phyloP scores from a whole-genome alignment of 192 early-diverging fungal genomes.

The Coemansia sp. region DNA sequence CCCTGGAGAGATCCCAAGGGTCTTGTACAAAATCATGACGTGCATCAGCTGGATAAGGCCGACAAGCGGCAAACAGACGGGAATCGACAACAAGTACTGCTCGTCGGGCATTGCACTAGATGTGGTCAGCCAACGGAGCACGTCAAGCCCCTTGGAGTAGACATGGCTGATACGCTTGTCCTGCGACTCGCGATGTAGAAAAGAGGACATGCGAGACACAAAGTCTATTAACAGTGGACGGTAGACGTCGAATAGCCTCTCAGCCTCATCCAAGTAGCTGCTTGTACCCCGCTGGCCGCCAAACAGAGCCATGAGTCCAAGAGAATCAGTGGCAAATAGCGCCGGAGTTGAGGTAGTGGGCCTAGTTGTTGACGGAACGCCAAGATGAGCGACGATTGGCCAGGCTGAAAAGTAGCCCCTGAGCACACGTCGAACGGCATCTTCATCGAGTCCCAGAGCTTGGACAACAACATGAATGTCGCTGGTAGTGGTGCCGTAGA shows the following conservation, averaged over 20 bases:
- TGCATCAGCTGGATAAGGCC: constrained; percentile 89
- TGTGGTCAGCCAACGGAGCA: constrained; percentile 79
- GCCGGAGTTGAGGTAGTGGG: too few species aligned
- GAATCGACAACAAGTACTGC: constrained; percentile 69
- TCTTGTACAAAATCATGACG: constrained; percentile 68
- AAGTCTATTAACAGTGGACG: constrained; percentile 69
- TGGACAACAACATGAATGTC: constrained; percentile 23
- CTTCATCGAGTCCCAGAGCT: constrained; percentile 9
- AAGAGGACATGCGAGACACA: constrained; percentile 71
- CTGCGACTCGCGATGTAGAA: constrained; percentile 61
- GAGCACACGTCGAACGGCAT: constrained; percentile 14
- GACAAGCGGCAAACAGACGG: constrained; percentile 80
- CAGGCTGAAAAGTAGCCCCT: constrained; percentile 28
- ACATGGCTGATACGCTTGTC: constrained; percentile 58
- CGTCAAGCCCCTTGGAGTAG: constrained; percentile 71
- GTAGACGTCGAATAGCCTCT: constrained; percentile 73
- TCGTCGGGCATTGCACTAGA: constrained; percentile 69
- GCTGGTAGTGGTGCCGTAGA: background rate
- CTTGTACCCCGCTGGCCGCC: constrained; percentile 92
- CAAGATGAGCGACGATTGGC: too few species aligned
- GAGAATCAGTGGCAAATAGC: constrained; percentile 46
- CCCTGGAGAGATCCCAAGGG: constrained; percentile 61
- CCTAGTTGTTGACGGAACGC: too few species aligned
- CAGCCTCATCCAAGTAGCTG: constrained; percentile 83
- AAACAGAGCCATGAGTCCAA: constrained; percentile 80